phyloP scores from a whole-genome alignment of 2,329 filamentous ascomycete species.

The Arachnopeziza araneosa region DNA sequence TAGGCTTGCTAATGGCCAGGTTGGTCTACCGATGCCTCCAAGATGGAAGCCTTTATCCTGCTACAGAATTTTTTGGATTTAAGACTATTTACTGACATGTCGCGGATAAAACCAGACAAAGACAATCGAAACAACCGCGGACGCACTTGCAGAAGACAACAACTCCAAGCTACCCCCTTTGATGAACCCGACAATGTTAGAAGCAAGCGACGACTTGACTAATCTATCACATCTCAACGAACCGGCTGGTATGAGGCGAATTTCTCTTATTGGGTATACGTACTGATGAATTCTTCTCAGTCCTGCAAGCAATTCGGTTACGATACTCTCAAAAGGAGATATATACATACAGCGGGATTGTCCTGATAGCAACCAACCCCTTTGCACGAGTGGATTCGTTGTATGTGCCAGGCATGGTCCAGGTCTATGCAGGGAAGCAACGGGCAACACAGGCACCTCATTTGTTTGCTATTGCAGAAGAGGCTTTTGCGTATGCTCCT shows the following conservation, averaged over 20 bases:
- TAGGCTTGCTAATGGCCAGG: slow-evolving; percentile 87
- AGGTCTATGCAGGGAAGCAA: slow-evolving; percentile 96
- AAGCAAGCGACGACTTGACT: slow-evolving; percentile 96
- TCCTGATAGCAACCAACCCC: slow-evolving; percentile 96
- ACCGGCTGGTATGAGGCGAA: slow-evolving; percentile 68
- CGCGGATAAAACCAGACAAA: slow-evolving; percentile 53
- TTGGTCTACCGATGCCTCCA: slow-evolving; percentile 37
- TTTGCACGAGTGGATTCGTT: slow-evolving; percentile 96
- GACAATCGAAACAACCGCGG: slow-evolving; percentile 69
- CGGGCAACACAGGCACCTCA: slow-evolving; percentile 94
- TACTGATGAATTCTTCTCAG: slow-evolving; percentile 41
- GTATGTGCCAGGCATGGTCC: slow-evolving; percentile 99
- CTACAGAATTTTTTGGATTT: slow-evolving; percentile 18
- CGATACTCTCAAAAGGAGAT: slow-evolving; percentile 98
- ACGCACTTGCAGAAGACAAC: slow-evolving; percentile 70
- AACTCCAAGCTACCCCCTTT: slow-evolving; percentile 79
- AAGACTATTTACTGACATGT: background rate
- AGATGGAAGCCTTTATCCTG: background rate
- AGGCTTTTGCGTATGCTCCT: slow-evolving; percentile 81
- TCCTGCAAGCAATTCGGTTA: slow-evolving; percentile 93
- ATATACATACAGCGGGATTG: slow-evolving; percentile 98
- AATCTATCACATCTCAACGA: slow-evolving; percentile 98
- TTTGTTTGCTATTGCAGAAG: slow-evolving; percentile 97
- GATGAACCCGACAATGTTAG: slow-evolving; percentile 97
- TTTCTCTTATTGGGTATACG: background rate